Conservation (phyloP, 164 flowering plant genomes). For the Vitis rupestris region DNA sequence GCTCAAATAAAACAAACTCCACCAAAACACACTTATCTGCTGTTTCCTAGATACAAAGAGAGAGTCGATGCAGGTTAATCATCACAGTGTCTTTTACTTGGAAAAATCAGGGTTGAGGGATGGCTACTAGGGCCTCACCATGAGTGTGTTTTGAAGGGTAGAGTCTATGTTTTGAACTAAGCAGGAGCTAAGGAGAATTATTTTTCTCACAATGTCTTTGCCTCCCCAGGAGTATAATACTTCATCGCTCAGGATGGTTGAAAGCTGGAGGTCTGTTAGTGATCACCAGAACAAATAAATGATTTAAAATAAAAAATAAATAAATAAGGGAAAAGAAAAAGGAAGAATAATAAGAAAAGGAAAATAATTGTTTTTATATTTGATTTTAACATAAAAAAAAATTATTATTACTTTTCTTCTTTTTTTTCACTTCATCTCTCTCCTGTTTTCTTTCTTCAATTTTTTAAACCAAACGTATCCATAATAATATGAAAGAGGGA, state of each 20-base stretch:
- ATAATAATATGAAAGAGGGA: neutral
- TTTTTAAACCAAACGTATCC: neutral
- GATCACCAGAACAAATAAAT: conserved; percentile 4
- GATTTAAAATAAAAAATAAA: neutral
- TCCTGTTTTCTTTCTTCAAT: too few species aligned
- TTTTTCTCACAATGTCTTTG: conserved; percentile 56
- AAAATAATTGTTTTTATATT: too few species aligned
- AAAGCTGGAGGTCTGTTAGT: conserved; percentile 44
- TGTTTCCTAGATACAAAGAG: conserved; percentile 56
- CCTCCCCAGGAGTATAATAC: conserved; percentile 64
- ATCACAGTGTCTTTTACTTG: too few species aligned
- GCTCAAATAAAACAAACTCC: conserved; percentile 70
- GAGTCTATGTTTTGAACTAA: conserved; percentile 37
- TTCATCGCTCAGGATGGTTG: conserved; percentile 49
- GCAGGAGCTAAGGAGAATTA: conserved; percentile 51
- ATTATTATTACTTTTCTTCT: too few species aligned
- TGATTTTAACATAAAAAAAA: too few species aligned
- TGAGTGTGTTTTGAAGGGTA: conserved; percentile 36
- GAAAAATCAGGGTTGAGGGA: too few species aligned
- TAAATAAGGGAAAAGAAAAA: too few species aligned
- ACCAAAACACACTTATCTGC: conserved; percentile 69
- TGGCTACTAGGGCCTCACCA: conserved; percentile 35
- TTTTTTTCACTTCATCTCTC: too few species aligned
- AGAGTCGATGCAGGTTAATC: neutral
- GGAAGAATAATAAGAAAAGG: neutral